phyloP scores from a whole-genome alignment of 2,329 filamentous ascomycete genomes.

The Akanthomyces lecanii region DNA sequence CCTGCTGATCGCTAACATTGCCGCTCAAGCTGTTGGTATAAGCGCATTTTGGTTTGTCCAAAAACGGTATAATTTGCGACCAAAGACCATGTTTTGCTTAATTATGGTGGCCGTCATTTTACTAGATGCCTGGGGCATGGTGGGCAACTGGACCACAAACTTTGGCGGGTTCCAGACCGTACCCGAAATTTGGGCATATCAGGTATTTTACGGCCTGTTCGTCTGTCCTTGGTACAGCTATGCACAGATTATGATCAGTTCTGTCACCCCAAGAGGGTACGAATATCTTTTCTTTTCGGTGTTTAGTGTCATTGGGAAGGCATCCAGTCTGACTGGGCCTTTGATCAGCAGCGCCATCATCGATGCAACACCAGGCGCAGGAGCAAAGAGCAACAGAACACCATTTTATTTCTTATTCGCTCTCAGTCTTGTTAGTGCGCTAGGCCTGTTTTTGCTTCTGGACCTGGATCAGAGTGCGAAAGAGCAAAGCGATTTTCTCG shows the following conservation, averaged over 20 bases:
- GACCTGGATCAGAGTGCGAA: conserved; percentile 56
- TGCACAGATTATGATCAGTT: conserved; percentile 65
- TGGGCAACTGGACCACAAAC: conserved; percentile 40
- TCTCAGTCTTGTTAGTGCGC: conserved; percentile 51
- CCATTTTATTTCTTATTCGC: conserved; percentile 65
- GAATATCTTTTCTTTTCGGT: conserved; percentile 62
- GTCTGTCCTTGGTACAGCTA: conserved; percentile 68
- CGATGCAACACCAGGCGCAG: conserved; percentile 47
- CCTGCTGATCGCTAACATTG: background rate
- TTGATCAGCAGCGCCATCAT: conserved; percentile 65
- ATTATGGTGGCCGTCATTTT: conserved; percentile 58
- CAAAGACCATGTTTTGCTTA: conserved; percentile 44
- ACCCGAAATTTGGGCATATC: conserved; percentile 43
- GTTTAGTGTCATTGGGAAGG: conserved; percentile 61
- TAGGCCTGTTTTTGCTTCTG: conserved; percentile 49
- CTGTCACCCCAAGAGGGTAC: conserved; percentile 62
- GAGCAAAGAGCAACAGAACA: conserved; percentile 48
- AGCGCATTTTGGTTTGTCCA: background rate
- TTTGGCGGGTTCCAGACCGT: conserved; percentile 40
- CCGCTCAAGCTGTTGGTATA: background rate
- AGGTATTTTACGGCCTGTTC: conserved; percentile 58
- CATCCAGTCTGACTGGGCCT: conserved; percentile 63
- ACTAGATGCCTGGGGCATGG: conserved; percentile 47
- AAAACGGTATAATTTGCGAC: background rate
- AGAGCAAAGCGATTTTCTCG: conserved; percentile 55